Base-by-base conservation (phyloP, 768 basidiomycete species). In the Boletus sensibilis region DNA sequence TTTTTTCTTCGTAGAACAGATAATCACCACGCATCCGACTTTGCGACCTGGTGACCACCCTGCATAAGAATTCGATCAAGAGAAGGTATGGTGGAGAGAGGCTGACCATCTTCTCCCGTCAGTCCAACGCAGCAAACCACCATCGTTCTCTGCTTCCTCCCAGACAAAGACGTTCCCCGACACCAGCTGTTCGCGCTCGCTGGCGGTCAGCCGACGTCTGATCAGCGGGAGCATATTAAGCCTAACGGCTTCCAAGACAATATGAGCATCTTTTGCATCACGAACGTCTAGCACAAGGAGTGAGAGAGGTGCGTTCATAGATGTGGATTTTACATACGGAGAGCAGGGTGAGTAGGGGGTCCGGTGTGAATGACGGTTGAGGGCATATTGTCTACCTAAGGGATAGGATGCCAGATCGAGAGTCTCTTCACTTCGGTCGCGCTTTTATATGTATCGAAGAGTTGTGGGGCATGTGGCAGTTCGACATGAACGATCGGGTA, bases 11-110 rank as follows among this genome's bases (percentile, higher is more conserved):
- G 61, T 92, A 92, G 71, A 90, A 91, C 16, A 92, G 74, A 66
- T 89, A 91, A 67, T 88, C 89, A 21, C 85, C 88, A 25, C 87
- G 78, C 90, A 92, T 92, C 56, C 90, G 76, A 70, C 90, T 91
- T 68, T 91, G 90, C 1, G 90, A 91, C 88, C 89, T 90, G 59
- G 18, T 33, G 31, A 31, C 14, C 55, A 21, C 16, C 37, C 25
- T 12, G 31, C 31, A 25, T 60, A 8, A 60, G 48, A 57, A 56
- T 52, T 34, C 11, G n/a, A 40, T 42, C 33, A 47, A 39, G 29
- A 39, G 45, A 39, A 16, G 35, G 20, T 18, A 27, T 23, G 18
- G 35, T 21, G n/a, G 21, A 37, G 45, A 44, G 12, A 25, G 14
- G 57, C 75, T 45, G 68, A 85, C 90, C 90, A 92, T 74, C 90